Evolutionary conservation across 352 stramenopile genomes (phyloP).

Genomic region (Blastocystis sp.): DNA sequence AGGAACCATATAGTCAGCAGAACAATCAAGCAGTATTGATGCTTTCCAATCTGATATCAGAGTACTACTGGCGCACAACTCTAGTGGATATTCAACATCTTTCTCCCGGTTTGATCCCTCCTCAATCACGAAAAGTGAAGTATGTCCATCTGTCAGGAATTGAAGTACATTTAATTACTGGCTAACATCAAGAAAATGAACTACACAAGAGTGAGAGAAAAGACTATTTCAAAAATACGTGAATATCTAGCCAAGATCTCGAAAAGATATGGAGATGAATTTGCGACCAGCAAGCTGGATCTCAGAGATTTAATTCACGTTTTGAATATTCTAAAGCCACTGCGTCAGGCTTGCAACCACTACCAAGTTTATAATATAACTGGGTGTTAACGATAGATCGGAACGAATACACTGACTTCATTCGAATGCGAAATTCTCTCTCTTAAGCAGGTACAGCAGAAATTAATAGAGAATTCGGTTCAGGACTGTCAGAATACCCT

Average conservation of each 20-base stretch:
- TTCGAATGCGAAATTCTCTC: not conserved
- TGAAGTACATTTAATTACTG: not conserved
- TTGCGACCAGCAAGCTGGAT: not conserved
- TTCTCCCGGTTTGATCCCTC: constrained; percentile 3
- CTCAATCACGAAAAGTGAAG: not conserved
- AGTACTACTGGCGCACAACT: constrained; percentile 51
- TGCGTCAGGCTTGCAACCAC: constrained; percentile 18
- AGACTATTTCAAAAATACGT: not conserved
- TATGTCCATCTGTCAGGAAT: not conserved
- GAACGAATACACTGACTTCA: not conserved
- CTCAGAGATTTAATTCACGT: not conserved
- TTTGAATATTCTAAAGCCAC: not conserved
- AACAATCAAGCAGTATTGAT: not conserved
- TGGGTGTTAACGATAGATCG: not conserved
- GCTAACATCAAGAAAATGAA: not conserved
- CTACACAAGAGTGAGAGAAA: not conserved
- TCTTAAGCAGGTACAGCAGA: not conserved
- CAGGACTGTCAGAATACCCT: not conserved
- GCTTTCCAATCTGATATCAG: not conserved
- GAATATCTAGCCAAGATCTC: not conserved
- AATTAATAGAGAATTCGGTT: not conserved
- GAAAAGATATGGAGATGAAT: not conserved
- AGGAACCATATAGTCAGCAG: not conserved
- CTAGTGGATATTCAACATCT: not conserved
- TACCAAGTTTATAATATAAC: not conserved